A percentile compares a stretch with the other conserved stretches of the same genome.
phyloP scores from a whole-genome alignment of 768 basidiomycete genomes.

The Boletus sp. region DNA sequence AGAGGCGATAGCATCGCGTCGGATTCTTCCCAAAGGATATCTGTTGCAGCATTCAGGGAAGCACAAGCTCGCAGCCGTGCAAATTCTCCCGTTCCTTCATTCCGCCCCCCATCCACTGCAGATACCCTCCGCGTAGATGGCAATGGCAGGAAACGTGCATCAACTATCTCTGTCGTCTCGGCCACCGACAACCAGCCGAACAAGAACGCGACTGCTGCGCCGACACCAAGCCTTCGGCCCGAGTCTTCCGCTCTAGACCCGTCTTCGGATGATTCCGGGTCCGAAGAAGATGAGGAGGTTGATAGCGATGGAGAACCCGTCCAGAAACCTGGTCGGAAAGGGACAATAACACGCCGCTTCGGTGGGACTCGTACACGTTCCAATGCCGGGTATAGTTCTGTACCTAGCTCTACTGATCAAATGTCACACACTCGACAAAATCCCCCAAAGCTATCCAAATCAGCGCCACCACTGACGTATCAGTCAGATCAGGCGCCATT shows the following conservation, averaged over 20 bases:
- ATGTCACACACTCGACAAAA: conserved; percentile 3
- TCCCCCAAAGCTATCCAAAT: conserved; percentile 11
- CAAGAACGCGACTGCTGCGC: conserved; percentile 8
- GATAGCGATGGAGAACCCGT: conserved; percentile 35
- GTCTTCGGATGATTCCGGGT: conserved; percentile 36
- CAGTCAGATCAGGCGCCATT: conserved; percentile 5
- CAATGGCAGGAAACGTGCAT: conserved; percentile 27
- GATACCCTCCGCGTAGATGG: conserved; percentile 31
- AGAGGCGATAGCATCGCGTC: conserved; percentile 58
- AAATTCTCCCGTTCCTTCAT: conserved; percentile 56
- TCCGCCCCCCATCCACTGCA: conserved; percentile 37
- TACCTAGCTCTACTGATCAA: background rate
- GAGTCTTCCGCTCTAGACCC: conserved; percentile 17
- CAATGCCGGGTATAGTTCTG: conserved; percentile 15
- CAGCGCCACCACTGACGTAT: conserved; percentile 30
- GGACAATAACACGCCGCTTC: conserved; percentile 31
- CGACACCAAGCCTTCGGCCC: conserved; percentile 9
- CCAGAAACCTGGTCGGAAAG: conserved; percentile 32
- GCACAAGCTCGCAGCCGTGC: conserved; percentile 63
- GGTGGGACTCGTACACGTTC: conserved; percentile 12
- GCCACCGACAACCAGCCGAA: conserved; percentile 12
- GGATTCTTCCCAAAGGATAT: conserved; percentile 70
- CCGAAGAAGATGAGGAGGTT: conserved; percentile 34
- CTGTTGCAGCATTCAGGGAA: conserved; percentile 79
- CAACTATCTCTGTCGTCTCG: conserved; percentile 27